Conservation (phyloP, 805 yeast genomes). For the Starmerella vitae region DNA sequence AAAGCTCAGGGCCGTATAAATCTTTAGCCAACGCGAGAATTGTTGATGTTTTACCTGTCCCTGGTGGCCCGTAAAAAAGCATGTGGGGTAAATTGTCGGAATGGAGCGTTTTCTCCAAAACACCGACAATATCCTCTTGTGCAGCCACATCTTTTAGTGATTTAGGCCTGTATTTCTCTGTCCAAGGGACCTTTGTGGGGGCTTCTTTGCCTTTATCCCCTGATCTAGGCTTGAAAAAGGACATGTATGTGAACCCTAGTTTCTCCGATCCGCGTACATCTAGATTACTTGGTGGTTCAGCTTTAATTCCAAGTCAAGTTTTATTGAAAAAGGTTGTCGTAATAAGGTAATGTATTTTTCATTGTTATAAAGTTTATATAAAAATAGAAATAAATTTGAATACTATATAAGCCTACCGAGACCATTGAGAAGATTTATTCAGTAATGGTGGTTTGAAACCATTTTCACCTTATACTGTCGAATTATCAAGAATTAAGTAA, state of each 20-base stretch:
- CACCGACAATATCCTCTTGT: constrained; percentile 78
- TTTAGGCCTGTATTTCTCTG: constrained; percentile 54
- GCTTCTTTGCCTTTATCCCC: constrained; percentile 5
- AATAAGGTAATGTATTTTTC: neutral
- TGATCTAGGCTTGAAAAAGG: constrained; percentile 17
- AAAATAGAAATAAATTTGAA: too few species aligned
- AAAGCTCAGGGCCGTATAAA: constrained; percentile 76
- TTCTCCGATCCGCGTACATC: neutral
- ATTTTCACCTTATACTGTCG: too few species aligned
- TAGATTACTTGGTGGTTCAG: neutral
- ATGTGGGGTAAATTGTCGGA: constrained; percentile 65
- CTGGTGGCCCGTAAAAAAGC: constrained; percentile 90
- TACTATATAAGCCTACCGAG: too few species aligned
- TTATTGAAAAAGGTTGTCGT: too few species aligned
- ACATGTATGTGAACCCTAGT: constrained; percentile 4
- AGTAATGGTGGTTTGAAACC: too few species aligned
- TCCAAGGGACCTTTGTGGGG: constrained; percentile 23
- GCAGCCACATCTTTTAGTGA: constrained; percentile 77
- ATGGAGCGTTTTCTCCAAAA: constrained; percentile 61
- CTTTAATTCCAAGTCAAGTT: neutral
- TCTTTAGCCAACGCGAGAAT: constrained; percentile 78
- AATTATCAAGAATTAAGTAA: too few species aligned
- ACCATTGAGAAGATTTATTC: too few species aligned
- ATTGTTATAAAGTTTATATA: neutral
- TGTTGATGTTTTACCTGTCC: constrained; percentile 86